Evolutionary conservation across 441 rosid genomes (phyloP), one percentile per base, ranked within the genome.

Genomic region (Kokia cookei): DNA sequence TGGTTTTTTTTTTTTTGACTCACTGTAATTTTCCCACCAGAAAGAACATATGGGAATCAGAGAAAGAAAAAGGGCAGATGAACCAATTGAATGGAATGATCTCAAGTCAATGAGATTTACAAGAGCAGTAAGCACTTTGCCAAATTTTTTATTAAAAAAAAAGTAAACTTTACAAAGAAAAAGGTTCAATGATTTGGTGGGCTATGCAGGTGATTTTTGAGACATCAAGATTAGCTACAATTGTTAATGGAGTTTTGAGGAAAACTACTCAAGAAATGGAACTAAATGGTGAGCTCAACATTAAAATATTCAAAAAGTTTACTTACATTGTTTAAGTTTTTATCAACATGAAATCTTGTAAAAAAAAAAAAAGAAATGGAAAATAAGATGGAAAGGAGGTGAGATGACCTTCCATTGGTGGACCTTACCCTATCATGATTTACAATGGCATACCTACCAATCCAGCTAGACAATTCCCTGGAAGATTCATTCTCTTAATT

Each of bases 191-290:
- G 75, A 40, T 42, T 26, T 53, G 26, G 47, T 12, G 9, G 69
- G 12, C 19, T 75, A 40, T 82, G 82, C 85, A 92, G 97, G 94
- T 91, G 75, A 90, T 93, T n/a, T 84, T 85, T 82, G 97, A 93
- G 88, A 90, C 98, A 47, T 93, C 93, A 78, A 89, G 98, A 83
- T 85, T 93, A 75, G 98, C 98, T 63, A 90, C 98, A 57, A 82
- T 93, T 43, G 98, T 93, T 51, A 93, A 93, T 83, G 98, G 98
- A 43, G 98, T 93, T 75, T 76, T 93, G 73, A 91, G 98, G 84
- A 93, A 93, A 80, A 89, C 97, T 7, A 93, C 98, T 62, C 72
- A 81, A 78, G 95, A 91, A 78, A 79, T 93, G 88, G 97, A 93
- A 82, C 85, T 94, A 15, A 85, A 88, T 75, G 97, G 98, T 90